Percentiles rank a stretch among this genome's conserved stretches.
Evolutionary conservation across 768 basidiomycete species (phyloP).

Genomic region (Chalciporus chontae): DNA sequence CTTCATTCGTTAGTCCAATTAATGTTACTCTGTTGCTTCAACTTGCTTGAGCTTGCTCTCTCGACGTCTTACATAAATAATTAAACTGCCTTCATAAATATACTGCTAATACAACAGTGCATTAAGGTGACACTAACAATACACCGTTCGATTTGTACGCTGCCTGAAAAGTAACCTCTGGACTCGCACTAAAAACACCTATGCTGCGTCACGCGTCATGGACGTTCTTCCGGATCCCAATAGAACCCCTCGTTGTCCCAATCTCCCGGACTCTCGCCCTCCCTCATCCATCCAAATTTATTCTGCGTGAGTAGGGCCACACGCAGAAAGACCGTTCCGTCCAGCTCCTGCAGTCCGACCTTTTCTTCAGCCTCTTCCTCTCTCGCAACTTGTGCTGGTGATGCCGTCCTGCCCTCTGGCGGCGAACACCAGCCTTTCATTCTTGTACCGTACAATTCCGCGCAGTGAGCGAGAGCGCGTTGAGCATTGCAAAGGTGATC

Average conservation of each 20-base stretch:
- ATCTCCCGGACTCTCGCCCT: constrained; percentile 30
- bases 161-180: no score
- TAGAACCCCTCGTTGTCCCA: constrained; percentile 25
- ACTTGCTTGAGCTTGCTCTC: no score
- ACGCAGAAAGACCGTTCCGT: constrained; percentile 64
- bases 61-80: no score
- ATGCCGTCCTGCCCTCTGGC: constrained; percentile 11
- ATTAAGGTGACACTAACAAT: no score
- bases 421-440: constrained; percentile 23
- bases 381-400: constrained; percentile 14
- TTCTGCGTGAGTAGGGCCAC: constrained; percentile 49
- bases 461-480: constrained; percentile 46
- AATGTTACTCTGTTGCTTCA: no score
- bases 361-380: constrained; percentile 26
- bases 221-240: neutral
- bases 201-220: neutral
- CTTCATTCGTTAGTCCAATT: neutral
- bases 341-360: constrained; percentile 32
- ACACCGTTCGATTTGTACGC: no score
- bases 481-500: constrained; percentile 50
- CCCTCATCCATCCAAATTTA: constrained; percentile 37
- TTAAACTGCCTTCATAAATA: no score
- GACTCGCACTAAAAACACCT: no score
- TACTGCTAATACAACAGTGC: no score
- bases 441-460: constrained; percentile 40